Percentiles rank a stretch among this genome's conserved stretches.
phyloP scores from a whole-genome alignment of 2,329 filamentous ascomycete genomes.

The Epichloe gansuensis region DNA sequence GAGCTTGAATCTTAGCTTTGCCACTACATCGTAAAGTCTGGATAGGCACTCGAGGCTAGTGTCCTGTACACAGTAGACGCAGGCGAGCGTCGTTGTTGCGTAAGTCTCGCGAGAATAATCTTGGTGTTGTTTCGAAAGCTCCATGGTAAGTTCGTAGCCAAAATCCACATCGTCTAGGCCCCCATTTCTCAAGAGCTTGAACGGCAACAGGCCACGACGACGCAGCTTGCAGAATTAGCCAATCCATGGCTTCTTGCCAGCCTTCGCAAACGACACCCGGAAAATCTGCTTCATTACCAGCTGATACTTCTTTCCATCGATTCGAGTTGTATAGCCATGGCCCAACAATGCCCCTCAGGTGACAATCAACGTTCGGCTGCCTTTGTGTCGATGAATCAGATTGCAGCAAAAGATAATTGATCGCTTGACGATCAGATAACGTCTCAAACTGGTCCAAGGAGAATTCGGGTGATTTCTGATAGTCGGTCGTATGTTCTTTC shows the following conservation, averaged over 20 bases:
- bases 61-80: slow-evolving; percentile 54
- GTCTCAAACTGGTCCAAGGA: slow-evolving; percentile 53
- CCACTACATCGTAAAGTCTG: slow-evolving; percentile 47
- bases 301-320: slow-evolving; percentile 33
- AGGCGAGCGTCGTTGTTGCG: slow-evolving; percentile 54
- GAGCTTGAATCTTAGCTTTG: slow-evolving; percentile 42
- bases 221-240: slow-evolving; percentile 50
- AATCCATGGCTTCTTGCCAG: slow-evolving; percentile 58
- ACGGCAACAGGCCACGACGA: slow-evolving; percentile 51
- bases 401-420: slow-evolving; percentile 48
- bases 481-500: slow-evolving; percentile 59
- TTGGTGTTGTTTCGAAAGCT: slow-evolving; percentile 49
- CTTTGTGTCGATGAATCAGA: slow-evolving; percentile 32
- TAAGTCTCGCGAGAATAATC: slow-evolving; percentile 51
- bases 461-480: slow-evolving; percentile 31
- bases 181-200: slow-evolving; percentile 55
- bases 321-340: slow-evolving; percentile 61
- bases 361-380: slow-evolving; percentile 39
- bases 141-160: slow-evolving; percentile 43
- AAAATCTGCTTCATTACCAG: slow-evolving; percentile 10
- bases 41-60: slow-evolving; percentile 44
- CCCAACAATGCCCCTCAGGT: slow-evolving; percentile 55
- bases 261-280: slow-evolving; percentile 36
- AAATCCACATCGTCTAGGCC: slow-evolving; percentile 60
- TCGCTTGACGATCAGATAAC: slow-evolving; percentile 45